phyloP scores from a whole-genome alignment of 176 grass and related monocot species.

The Aegilops bicornis region DNA sequence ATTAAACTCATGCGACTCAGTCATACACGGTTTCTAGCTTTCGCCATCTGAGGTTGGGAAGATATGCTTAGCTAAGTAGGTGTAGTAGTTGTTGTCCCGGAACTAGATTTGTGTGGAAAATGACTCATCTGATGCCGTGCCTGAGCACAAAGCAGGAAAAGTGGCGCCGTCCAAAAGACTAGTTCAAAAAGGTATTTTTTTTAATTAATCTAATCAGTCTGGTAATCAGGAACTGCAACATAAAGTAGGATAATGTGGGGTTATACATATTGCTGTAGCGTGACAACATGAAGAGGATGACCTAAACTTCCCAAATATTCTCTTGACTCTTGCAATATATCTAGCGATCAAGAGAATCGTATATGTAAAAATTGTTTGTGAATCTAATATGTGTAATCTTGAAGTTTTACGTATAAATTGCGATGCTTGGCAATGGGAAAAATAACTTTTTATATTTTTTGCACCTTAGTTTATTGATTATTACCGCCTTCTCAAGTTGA shows the following conservation, averaged over 20 bases:
- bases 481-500: no score
- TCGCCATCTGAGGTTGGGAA: neutral
- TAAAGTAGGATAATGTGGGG: neutral
- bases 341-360: neutral
- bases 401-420: no score
- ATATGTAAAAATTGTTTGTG: no score
- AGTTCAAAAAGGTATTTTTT: neutral
- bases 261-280: neutral
- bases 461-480: no score
- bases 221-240: neutral
- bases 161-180: neutral
- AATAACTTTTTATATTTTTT: no score
- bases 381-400: no score
- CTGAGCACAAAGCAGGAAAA: neutral
- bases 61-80: neutral
- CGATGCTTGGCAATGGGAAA: no score
- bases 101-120: conserved; percentile 14
- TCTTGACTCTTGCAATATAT: neutral
- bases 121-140: neutral
- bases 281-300: neutral
- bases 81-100: conserved; percentile 3
- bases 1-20: neutral
- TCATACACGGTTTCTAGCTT: neutral
- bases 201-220: neutral
- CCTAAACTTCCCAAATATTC: neutral